Evolutionary conservation across 768 basidiomycete genomes (phyloP).

Genomic region (Vishniacozyma victoriae): DNA sequence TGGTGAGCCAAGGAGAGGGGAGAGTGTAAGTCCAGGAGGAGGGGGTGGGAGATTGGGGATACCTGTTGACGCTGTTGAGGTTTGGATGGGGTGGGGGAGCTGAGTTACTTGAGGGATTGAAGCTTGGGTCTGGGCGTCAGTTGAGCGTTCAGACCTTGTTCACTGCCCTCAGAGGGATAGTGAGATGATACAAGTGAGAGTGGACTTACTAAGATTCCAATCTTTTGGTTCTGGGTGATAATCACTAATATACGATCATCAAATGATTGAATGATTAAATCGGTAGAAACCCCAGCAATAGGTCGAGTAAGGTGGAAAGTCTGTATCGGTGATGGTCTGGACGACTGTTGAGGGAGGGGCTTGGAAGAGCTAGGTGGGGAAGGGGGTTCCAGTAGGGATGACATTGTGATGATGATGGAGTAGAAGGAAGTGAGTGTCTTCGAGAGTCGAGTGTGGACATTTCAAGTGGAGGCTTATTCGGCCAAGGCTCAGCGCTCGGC

Average conservation of each 20-base stretch:
- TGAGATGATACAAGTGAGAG: neutral
- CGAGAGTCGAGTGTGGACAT: too few relatives aligned
- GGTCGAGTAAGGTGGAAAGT: conserved; percentile 55
- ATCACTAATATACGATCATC: conserved; percentile 77
- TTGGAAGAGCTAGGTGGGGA: too few relatives aligned
- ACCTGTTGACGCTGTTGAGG: conserved; percentile 1
- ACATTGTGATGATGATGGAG: too few relatives aligned
- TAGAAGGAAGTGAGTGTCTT: too few relatives aligned
- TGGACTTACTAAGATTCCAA: conserved; percentile 68
- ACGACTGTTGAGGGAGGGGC: too few relatives aligned
- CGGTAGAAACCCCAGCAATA: conserved; percentile 60
- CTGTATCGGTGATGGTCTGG: too few relatives aligned
- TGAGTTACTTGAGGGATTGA: conserved; percentile 27
- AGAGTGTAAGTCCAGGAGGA: conserved; percentile 63
- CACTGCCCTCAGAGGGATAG: neutral
- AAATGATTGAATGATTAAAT: conserved; percentile 71
- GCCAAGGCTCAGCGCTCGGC: too few relatives aligned
- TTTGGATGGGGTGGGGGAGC: conserved; percentile 13
- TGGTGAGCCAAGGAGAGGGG: conserved; percentile 70
- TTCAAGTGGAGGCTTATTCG: too few relatives aligned
- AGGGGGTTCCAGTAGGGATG: too few relatives aligned
- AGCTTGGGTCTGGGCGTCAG: conserved; percentile 34
- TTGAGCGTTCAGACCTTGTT: neutral
- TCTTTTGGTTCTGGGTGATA: conserved; percentile 83
- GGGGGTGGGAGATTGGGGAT: conserved; percentile 30